Evolutionary conservation across 2,329 filamentous ascomycete species (phyloP), one percentile per base, ranked within the genome.

Genomic region (Cytospora leucostoma): DNA sequence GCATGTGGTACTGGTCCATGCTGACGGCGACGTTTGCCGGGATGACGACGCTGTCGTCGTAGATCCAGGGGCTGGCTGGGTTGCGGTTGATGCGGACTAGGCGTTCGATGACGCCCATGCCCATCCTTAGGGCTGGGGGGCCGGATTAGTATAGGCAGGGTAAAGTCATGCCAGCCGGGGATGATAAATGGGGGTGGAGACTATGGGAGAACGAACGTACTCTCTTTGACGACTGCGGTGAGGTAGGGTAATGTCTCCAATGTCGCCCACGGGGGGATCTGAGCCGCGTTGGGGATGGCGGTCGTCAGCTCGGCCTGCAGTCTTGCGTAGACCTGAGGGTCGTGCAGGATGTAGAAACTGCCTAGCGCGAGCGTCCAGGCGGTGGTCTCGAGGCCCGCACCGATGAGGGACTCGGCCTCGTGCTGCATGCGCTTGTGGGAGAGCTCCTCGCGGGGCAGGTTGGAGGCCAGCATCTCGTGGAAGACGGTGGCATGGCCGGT

Each of bases 181-280:
- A 4, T 27, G 27, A 27, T 27, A 4, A 27, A 27, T 27, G 27
- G 27, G 27, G 27, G 27, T 27, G 27, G 27, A 4, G 27, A 32
- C 13, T 10, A 32, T n/a, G 15, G 19, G 44, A 1, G 12, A 17
- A 40, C 1, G 2, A 27, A 53, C 57, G 4, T 33, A 59, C 57
- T 52, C 51, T 59, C 57, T 27, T 52, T 19, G 12, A 59, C 21
- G 7, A 40, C 53, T 34, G 19, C 53, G 15, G 54, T 38, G 12
- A 61, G n/a, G 17, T 47, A 61, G 2, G 59, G 59, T 10, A 61
- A 50, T 38, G 53, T 47, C 40, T 55, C 50, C 2, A 61, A 38
- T 1, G 33, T 35, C 0, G 17, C 33, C 59, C 37, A 55, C 3
- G 8, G 17, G 3, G 35, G 38, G 4, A 61, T 61, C 37, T 17